Evolutionary conservation across 805 yeast species (phyloP), one percentile per base, ranked within the genome.

Genomic region (Saccharomycopsis sp.): DNA sequence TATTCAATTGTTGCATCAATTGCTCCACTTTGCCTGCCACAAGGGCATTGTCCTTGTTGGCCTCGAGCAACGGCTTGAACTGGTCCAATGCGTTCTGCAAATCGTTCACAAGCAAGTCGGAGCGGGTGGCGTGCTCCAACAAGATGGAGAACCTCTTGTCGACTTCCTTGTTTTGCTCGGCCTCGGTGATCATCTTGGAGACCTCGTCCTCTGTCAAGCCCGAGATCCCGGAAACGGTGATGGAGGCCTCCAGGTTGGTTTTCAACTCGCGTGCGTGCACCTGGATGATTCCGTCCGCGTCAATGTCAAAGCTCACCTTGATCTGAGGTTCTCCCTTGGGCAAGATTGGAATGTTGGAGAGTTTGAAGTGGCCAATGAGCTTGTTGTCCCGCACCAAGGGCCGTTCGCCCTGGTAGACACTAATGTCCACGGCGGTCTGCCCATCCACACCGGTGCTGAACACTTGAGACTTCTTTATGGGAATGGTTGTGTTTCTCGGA

Each of bases 371-470:
- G 27, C 92, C 92, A 52, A 83, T 78, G 53, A 78, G 52, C 57
- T 79, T 81, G 63, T 83, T 83, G 54, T 81, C 87, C 57, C 75
- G 74, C 6, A 84, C 88, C 47, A 82, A 64, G 0, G 85, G 73
- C 57, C 92, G 67, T 59, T 83, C 94, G 50, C 94, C 94, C 63
- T 83, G 92, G 54, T 64, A 82, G 1, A 81, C 85, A 55, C 80
- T 75, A 41, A 82, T 75, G 48, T 80, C 84, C 25, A 82, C 92
- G 26, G 87, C 87, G 2, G 87, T 83, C 58, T 82, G 94, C 41
- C 82, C 81, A 61, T 82, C 92, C 16, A 83, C 86, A 34, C 86
- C 88, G 2, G 94, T 82, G 12, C 87, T 79, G 58, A 79, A 82
- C 4, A 74, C 63, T 56, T 79, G 87, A 17, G 83, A 79, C 54